Base-by-base conservation (phyloP, 139 green algal species). In the Pseudopediastrum boryanum region DNA sequence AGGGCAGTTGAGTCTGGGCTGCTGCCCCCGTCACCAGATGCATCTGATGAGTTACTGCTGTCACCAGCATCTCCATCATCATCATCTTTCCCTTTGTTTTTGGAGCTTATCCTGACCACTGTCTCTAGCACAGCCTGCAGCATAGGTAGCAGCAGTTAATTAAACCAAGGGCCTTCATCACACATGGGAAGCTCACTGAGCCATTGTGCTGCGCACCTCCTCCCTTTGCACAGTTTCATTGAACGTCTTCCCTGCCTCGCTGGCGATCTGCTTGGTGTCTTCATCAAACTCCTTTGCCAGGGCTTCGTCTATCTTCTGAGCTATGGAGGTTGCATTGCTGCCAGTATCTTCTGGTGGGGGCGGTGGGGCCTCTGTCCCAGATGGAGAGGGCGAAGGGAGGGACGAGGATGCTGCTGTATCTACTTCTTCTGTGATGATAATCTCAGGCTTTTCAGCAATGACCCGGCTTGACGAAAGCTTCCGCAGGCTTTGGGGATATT, bases 281-380 rank as follows among this genome's bases (percentile, higher is more conserved):
- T 77, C 36, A n/a, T 61, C 66, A 71, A 94, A 94, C 75, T 94
- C 90, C 71, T 93, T 85, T 23, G 87, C 78, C n/a, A 94, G 73
- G 2, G 83, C 85, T 12, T 88, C 83, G 62, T 92, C 89, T 33
- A 94, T 82, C 9, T 89, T 82, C 65, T 93, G 83, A 31, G 68
- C 78, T 21, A 83, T 82, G 3, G 64, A 69, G 58, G 10, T 31
- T 27, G 25, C 58, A 27, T n/a, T 66, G 58, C 19, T 23, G 58
- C n/a, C n/a, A n/a, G n/a, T n/a, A n/a, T n/a, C n/a, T n/a, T n/a
- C n/a, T n/a, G n/a, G n/a, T n/a, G n/a, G n/a, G n/a, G n/a, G n/a
- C n/a, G n/a, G n/a, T n/a, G n/a, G n/a, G n/a, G n/a, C n/a, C n/a
- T n/a, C n/a, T n/a, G n/a, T n/a, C n/a, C n/a, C n/a, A n/a, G n/a